phyloP scores from a whole-genome alignment of 805 yeast species.

The Hanseniaspora guilliermondii region DNA sequence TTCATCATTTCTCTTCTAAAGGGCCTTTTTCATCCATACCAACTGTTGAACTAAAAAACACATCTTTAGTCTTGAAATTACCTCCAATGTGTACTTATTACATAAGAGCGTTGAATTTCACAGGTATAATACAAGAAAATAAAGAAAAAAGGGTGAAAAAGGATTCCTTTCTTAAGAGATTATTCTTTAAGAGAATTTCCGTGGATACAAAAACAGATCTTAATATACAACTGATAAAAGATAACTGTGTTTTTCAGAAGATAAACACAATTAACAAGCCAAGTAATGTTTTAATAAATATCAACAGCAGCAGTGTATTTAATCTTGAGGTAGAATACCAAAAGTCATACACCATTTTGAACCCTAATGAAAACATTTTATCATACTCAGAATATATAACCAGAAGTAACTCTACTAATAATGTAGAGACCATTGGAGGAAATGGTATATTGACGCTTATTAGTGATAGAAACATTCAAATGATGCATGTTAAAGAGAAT shows the following conservation, averaged over 20 bases:
- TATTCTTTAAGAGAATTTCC: neutral
- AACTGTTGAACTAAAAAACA: neutral
- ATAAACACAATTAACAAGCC: slow-evolving; percentile 4
- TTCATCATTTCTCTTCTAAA: slow-evolving; percentile 3
- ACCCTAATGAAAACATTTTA: slow-evolving; percentile 17
- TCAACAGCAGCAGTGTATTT: neutral
- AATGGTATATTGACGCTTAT: slow-evolving; percentile 24
- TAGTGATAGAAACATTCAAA: slow-evolving; percentile 25
- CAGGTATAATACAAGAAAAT: slow-evolving; percentile 9
- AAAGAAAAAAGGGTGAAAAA: neutral
- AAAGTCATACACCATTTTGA: slow-evolving; percentile 4
- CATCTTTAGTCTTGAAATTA: neutral
- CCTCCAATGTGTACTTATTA: slow-evolving; percentile 10
- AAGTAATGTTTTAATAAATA: slow-evolving; percentile 1
- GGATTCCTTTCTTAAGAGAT: neutral
- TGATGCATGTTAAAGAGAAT: slow-evolving; percentile 17
- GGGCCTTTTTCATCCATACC: slow-evolving; percentile 10
- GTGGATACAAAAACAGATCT: neutral
- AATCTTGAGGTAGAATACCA: neutral
- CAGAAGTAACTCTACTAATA: slow-evolving; percentile 14
- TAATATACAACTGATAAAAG: slow-evolving; percentile 3
- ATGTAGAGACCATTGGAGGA: slow-evolving; percentile 17
- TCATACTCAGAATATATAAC: slow-evolving; percentile 23
- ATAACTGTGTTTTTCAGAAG: slow-evolving; percentile 4
- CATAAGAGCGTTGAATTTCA: slow-evolving; percentile 7